Percentiles rank a stretch among this genome's conserved stretches.
Evolutionary conservation across 2,329 filamentous ascomycete species (phyloP).

Genomic region (Venturia asperata): DNA sequence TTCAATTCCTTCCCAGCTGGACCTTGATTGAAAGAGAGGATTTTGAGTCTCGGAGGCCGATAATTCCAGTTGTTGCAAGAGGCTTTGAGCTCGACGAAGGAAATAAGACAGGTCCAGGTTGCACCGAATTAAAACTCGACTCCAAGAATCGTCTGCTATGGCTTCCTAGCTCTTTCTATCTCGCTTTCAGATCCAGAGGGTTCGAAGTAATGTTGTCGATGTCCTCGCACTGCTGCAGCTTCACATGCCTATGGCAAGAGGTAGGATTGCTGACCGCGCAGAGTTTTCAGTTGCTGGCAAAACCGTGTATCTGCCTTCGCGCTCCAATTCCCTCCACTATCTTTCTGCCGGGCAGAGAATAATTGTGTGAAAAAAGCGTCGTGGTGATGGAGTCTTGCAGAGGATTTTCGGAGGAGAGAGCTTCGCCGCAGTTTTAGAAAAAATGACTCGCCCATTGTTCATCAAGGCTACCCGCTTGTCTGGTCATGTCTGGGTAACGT

Average conservation of each 20-base stretch:
- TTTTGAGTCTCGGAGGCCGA: too few species aligned
- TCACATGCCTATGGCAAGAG: too few species aligned
- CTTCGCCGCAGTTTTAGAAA: neutral
- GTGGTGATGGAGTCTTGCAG: neutral
- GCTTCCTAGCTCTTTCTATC: neutral
- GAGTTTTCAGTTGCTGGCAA: too few species aligned
- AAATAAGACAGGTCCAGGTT: neutral
- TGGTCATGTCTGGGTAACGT: slow-evolving; percentile 2
- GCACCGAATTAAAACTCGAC: neutral
- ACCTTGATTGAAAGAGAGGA: too few species aligned
- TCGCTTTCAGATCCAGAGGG: neutral
- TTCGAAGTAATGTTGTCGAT: neutral
- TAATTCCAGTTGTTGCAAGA: too few species aligned
- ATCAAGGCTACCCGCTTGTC: neutral
- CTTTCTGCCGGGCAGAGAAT: neutral
- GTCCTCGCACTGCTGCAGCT: neutral
- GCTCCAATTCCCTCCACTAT: neutral
- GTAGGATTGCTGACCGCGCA: too few species aligned
- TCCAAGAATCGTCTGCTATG: neutral
- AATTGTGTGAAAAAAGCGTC: neutral
- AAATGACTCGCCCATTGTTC: neutral
- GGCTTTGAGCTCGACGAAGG: too few species aligned
- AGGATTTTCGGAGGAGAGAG: slow-evolving; percentile 6
- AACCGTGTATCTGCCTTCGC: neutral
- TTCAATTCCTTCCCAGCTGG: too few species aligned